These are phyloP conservation scores for Allium sativum DNA, from an alignment of 106 monocot genomes.

Conservation along the genomic window DNA sequence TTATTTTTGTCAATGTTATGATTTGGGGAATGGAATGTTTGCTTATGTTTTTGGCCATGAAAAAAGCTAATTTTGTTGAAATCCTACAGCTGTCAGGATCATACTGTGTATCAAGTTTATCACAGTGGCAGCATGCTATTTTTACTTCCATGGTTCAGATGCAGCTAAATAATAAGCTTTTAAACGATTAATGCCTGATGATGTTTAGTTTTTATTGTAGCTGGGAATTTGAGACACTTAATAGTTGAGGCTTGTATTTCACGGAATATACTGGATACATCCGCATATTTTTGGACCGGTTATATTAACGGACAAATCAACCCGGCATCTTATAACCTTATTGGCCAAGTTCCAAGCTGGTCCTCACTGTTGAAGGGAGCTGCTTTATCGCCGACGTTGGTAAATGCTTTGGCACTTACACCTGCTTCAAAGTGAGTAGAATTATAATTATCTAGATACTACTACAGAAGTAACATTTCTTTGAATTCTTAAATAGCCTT, in stretches of 20 bases:
- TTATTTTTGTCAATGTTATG: too few species aligned
- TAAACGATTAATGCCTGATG: not conserved
- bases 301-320: constrained; percentile 54
- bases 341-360: constrained; percentile 69
- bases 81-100: too few species aligned
- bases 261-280: constrained; percentile 75
- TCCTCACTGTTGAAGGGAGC: constrained; percentile 76
- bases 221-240: constrained; percentile 92
- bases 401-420: constrained; percentile 46
- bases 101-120: too few species aligned
- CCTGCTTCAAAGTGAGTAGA: constrained; percentile 85
- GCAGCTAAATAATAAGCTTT: not conserved
- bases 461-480: not conserved
- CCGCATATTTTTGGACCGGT: constrained; percentile 90
- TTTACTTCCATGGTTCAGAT: too few species aligned
- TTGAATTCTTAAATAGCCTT: too few species aligned
- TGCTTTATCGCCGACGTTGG: constrained; percentile 51
- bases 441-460: not conserved
- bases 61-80: too few species aligned
- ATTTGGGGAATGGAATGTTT: too few species aligned
- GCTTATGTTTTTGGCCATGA: too few species aligned
- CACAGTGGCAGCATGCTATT: too few species aligned
- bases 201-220: constrained; percentile 28
- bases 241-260: constrained; percentile 98
- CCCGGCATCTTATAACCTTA: constrained; percentile 47